Base-by-base conservation (phyloP, 345 rosid genomes). In the Gossypium sturtianum region DNA sequence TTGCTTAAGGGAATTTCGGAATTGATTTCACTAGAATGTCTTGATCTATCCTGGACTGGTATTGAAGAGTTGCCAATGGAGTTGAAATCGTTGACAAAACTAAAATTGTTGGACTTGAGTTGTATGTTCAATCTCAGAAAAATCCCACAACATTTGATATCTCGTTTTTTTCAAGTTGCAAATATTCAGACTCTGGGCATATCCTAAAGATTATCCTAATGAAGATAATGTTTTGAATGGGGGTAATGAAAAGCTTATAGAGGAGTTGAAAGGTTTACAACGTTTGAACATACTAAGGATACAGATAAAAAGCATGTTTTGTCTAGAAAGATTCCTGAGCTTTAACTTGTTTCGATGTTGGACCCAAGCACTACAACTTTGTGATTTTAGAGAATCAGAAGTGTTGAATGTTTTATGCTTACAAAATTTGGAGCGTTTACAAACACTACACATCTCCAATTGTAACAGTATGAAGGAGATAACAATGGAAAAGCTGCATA, bases 1-100 rank as follows among this genome's bases (percentile, higher is more conserved):
- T 41, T 85, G 45, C 86, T 84, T 0, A 63, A 29, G 15, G 80
- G 63, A 27, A 64, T 82, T 49, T 60, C 68, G 13, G 12, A 66
- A 7, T 6, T 79, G 10, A 3, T 41, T 20, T 77, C 73, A 9
- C 58, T 85, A 8, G 63, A 75, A 6, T 60, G 71, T 70, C 80
- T 85, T 13, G 68, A 83, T 57, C 45, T 80, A 13, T 81, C 80
- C 1, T 0, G 1, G 8, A 66, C 54, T 11, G 12, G 1, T 6
- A 22, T 66, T 20, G 7, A 0, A 45, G 17, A 66, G 27, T 45
- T 66, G 54, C 71, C 71, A 20, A 45, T 45, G 0, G 15, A 66
- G 54, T 19, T 66, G n/a, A 66, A 12, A 4, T 9, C 29, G 11
- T 66, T 66, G 57, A 5, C n/a, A 45, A 20, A 66, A 22, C 34